phyloP scores from a whole-genome alignment of 176 grass and related monocot species.

The Ampelocalamus luodianensis region DNA sequence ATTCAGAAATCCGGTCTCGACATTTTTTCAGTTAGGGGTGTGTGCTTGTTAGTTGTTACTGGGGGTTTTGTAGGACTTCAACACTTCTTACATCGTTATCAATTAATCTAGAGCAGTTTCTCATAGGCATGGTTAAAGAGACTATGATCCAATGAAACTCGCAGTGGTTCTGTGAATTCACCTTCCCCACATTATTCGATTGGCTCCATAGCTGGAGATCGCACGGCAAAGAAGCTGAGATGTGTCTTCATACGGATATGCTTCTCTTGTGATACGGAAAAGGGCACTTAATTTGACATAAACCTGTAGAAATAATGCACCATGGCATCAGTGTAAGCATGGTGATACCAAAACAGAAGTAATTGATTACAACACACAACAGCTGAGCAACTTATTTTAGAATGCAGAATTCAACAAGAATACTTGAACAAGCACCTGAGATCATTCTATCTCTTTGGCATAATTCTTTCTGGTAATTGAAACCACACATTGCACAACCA shows the following conservation, averaged over 20 bases:
- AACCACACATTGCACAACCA: neutral
- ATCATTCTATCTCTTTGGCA: neutral
- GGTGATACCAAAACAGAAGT: neutral
- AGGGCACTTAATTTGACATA: constrained; percentile 92
- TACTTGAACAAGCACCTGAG: neutral
- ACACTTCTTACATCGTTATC: neutral
- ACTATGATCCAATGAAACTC: constrained; percentile 2
- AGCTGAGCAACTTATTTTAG: neutral
- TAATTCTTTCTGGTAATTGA: neutral
- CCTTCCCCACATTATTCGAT: constrained; percentile 91
- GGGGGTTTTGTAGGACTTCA: neutral
- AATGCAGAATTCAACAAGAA: neutral
- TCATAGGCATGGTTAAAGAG: constrained; percentile 8
- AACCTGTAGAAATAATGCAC: constrained; percentile 56
- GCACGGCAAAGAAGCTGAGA: constrained; percentile 60
- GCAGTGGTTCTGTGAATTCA: constrained; percentile 21
- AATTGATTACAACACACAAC: neutral
- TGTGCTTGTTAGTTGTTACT: neutral
- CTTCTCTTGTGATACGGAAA: constrained; percentile 75
- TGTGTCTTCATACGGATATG: constrained; percentile 79
- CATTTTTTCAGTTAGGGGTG: neutral
- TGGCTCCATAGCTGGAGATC: constrained; percentile 68
- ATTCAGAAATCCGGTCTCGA: too few species aligned
- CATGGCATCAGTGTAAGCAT: constrained; percentile 5
- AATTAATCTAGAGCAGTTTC: neutral